Percentiles rank a stretch among this genome's conserved stretches.
These are phyloP conservation scores for Trichoderma gamsii DNA, from an alignment of 495 filamentous ascomycete species.

Conservation along the genomic window DNA sequence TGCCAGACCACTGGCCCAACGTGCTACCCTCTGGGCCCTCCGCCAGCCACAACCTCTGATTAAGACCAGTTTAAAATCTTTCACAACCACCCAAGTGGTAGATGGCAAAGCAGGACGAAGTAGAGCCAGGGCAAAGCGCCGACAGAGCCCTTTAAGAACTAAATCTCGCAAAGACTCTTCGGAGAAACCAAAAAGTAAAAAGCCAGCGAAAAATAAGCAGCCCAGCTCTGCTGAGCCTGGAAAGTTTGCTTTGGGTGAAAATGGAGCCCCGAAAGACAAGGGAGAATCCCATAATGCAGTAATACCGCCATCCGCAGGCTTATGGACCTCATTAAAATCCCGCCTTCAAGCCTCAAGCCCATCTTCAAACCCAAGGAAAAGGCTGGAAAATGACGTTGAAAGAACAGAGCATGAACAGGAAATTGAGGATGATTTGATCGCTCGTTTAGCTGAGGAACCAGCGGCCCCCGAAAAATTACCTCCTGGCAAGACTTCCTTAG, in stretches of 20 bases:
- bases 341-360: neutral
- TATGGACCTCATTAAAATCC: conserved; percentile 1
- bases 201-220: neutral
- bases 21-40: neutral
- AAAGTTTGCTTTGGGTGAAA: neutral
- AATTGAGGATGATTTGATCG: neutral
- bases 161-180: neutral
- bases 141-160: neutral
- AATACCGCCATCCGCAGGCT: neutral
- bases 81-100: neutral
- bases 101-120: neutral
- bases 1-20: neutral
- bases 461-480: neutral
- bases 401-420: neutral
- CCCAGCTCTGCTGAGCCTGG: neutral
- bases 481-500: neutral
- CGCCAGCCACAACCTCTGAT: neutral
- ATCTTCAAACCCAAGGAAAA: neutral
- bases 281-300: neutral
- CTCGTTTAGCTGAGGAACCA: neutral
- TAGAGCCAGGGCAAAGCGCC: neutral
- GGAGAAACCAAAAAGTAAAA: neutral
- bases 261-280: neutral
- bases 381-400: neutral
- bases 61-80: neutral